Evolutionary conservation across 2,329 filamentous ascomycete species (phyloP).

Genomic region (Stromatinia cepivora): DNA sequence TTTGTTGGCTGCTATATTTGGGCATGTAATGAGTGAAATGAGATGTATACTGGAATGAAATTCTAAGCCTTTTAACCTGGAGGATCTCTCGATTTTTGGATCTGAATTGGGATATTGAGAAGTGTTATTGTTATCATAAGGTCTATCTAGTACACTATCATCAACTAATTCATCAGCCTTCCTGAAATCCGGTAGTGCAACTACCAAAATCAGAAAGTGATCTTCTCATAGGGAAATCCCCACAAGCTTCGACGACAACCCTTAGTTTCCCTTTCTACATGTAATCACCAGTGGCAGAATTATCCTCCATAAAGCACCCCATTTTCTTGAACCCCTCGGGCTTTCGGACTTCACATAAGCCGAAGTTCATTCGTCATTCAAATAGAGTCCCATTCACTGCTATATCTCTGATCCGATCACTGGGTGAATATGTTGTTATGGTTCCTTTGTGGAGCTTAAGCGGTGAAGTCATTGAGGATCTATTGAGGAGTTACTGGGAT

Average conservation of each 20-base stretch:
- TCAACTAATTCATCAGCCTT: neutral
- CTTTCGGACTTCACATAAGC: neutral
- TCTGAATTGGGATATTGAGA: too few species aligned
- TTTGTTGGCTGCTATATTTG: neutral
- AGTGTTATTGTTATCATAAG: too few species aligned
- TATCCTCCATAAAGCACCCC: neutral
- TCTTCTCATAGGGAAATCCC: too few species aligned
- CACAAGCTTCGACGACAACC: neutral
- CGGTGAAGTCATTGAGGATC: neutral
- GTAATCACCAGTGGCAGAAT: neutral
- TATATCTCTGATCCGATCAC: neutral
- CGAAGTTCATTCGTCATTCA: neutral
- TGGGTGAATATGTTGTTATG: neutral
- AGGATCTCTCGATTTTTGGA: too few species aligned
- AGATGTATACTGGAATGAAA: too few species aligned
- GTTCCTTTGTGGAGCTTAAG: conserved; percentile 1
- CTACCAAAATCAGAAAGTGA: neutral
- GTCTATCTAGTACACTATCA: too few species aligned
- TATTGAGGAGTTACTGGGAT: neutral
- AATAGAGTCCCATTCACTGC: neutral
- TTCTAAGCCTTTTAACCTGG: too few species aligned
- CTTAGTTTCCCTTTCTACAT: neutral
- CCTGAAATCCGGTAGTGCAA: neutral
- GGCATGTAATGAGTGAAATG: too few species aligned
- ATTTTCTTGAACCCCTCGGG: neutral